phyloP scores from a whole-genome alignment of 345 rosid species.

The Bruguiera parviflora region DNA sequence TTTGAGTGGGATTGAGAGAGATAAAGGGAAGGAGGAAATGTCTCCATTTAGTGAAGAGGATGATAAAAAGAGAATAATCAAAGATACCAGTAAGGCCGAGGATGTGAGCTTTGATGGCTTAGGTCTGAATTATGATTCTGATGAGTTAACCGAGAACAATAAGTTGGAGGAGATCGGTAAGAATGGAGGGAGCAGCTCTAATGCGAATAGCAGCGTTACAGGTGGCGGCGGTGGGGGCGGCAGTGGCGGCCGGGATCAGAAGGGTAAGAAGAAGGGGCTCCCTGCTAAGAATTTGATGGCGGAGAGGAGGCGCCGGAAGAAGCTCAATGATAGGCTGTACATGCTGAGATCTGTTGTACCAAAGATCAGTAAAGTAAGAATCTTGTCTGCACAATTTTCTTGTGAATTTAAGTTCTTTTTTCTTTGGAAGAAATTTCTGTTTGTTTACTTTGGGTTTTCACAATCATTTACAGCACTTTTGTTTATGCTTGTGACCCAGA shows the following conservation, averaged over 20 bases:
- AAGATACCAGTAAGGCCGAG: constrained; percentile 33
- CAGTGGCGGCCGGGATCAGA: constrained; percentile 27
- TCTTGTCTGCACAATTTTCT: constrained; percentile 17
- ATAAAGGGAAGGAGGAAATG: constrained; percentile 45
- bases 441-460: constrained; percentile 1
- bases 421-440: background rate
- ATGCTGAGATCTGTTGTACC: constrained; percentile 98
- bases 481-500: background rate
- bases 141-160: constrained; percentile 43
- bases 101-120: constrained; percentile 51
- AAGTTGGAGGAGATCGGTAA: constrained; percentile 40
- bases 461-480: constrained; percentile 9
- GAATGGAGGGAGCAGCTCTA: constrained; percentile 40
- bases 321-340: constrained; percentile 59
- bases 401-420: constrained; percentile 12
- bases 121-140: constrained; percentile 52
- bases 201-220: constrained; percentile 40
- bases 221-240: constrained; percentile 25
- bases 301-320: constrained; percentile 64
- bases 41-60: constrained; percentile 28
- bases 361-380: constrained; percentile 93
- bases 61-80: constrained; percentile 27
- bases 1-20: constrained; percentile 32
- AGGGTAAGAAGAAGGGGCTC: constrained; percentile 54
- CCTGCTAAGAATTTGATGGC: constrained; percentile 76